Evolutionary conservation across 1,139 yeast genomes (phyloP).

Genomic region (Nakaseomyces glabratus): DNA sequence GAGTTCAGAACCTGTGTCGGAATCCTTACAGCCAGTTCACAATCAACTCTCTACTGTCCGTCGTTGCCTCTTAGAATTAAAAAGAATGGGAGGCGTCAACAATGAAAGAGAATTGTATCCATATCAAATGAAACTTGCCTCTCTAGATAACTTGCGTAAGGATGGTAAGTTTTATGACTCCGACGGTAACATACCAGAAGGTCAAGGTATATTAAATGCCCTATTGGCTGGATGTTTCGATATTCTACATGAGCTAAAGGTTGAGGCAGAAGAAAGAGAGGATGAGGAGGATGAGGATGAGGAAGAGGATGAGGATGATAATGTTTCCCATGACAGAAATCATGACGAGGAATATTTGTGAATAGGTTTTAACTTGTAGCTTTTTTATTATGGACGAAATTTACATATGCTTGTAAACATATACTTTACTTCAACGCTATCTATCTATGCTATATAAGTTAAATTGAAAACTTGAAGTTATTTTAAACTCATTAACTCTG

Average conservation of each 20-base stretch:
- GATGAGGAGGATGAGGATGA: conserved; percentile 34
- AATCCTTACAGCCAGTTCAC: conserved; percentile 83
- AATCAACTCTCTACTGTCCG: conserved; percentile 88
- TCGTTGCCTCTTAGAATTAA: conserved; percentile 78
- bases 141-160: conserved; percentile 71
- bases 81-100: conserved; percentile 84
- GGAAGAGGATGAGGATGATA: conserved; percentile 17
- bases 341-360: too few relatives aligned
- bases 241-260: conserved; percentile 78
- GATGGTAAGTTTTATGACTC: conserved; percentile 84
- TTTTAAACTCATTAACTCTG: too few relatives aligned
- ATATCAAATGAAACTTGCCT: conserved; percentile 85
- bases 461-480: too few relatives aligned
- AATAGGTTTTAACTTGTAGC: conserved; percentile 7
- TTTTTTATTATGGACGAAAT: conserved; percentile 6
- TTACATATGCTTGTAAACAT: too few relatives aligned
- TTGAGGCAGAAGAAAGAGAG: conserved; percentile 70
- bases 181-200: conserved; percentile 86
- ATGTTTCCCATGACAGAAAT: neutral
- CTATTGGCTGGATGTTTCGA: conserved; percentile 90
- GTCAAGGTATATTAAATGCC: conserved; percentile 89
- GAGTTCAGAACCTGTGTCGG: conserved; percentile 90
- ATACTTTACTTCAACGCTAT: too few relatives aligned
- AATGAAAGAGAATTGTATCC: conserved; percentile 86
- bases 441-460: too few relatives aligned